Conservation (phyloP, 768 basidiomycete genomes). For the Auricularia sp. region DNA sequence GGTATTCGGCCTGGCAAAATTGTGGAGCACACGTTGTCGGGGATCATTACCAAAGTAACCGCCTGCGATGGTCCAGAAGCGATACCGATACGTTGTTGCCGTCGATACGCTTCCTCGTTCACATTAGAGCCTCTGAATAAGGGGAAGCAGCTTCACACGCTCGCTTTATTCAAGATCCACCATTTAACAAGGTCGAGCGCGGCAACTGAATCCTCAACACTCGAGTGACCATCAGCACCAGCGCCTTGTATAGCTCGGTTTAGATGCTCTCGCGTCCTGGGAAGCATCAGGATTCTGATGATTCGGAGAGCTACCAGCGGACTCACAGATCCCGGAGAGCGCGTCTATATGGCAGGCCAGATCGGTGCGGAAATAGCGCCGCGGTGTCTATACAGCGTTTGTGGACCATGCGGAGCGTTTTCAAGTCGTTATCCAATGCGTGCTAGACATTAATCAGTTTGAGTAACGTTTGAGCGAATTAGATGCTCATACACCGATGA, state of each 20-base stretch:
- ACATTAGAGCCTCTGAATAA: no score
- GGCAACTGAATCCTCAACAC: constrained; percentile 80
- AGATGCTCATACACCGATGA: constrained; percentile 47
- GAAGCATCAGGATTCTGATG: neutral
- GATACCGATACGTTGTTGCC: no score
- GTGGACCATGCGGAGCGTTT: constrained; percentile 82
- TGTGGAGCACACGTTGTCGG: no score
- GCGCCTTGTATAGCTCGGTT: constrained; percentile 75
- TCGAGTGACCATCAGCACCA: constrained; percentile 74
- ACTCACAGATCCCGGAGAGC: constrained; percentile 73
- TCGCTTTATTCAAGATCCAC: constrained; percentile 52
- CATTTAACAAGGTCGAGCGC: constrained; percentile 84
- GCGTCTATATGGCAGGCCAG: constrained; percentile 66
- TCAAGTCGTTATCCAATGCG: constrained; percentile 89
- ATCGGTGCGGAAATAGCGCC: constrained; percentile 74
- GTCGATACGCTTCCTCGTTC: no score
- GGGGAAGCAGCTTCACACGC: neutral
- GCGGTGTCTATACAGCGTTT: constrained; percentile 80
- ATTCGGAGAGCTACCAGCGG: neutral
- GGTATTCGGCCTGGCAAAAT: no score
- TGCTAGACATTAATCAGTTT: constrained; percentile 23
- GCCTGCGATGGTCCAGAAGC: no score
- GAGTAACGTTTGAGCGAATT: constrained; percentile 8
- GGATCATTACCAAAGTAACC: no score
- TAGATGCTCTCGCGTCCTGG: constrained; percentile 76